Evolutionary conservation across 1,284 basidiomycete species (phyloP), one percentile per base, ranked within the genome.

Genomic region (Golubevia sp.): DNA sequence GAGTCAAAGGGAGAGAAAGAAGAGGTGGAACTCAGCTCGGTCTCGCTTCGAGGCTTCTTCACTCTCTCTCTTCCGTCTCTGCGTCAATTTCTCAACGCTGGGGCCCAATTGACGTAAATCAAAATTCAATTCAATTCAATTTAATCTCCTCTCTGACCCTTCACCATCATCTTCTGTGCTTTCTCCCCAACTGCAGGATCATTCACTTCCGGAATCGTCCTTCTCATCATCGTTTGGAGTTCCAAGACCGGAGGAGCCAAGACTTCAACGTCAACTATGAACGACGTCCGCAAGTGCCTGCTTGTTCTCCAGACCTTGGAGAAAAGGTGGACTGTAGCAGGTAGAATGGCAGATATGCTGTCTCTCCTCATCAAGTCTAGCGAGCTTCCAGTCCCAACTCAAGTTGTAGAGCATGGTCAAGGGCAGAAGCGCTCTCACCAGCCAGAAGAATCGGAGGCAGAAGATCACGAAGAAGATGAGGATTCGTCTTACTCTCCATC

Each of bases 221-320:
- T 79, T 0, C 58, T 77, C 6, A 54, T 79, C 58, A 73, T 77
- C 26, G 58, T 74, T 1, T 77, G 73, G 68, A 70, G 68, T 0
- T 70, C 73, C 18, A 71, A 73, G 59, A 61, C 65, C 15, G 74
- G 63, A 44, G 75, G 72, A 2, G 67, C 68, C 0, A 55, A 69
- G 2, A 62, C 69, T 3, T 76, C 76, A 44, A 64, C 65, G 30
- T 69, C 72, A 6, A 66, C 75, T 1, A 58, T 73, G 26, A 59
- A 62, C 1, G 76, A 79, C 56, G 64, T 79, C 55, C 59, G 63
- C 8, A 73, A 70, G 4, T 74, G 64, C 20, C 64, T 79, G 48
- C 71, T 74, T 1, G 66, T 75, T 18, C 59, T 77, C 30, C n/a
- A 55, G 6, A 53, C 56, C 1, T 64, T 75, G 65, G 74, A 78